phyloP scores from a whole-genome alignment of 2,329 filamentous ascomycete species.

The Pyrenophora graminea region DNA sequence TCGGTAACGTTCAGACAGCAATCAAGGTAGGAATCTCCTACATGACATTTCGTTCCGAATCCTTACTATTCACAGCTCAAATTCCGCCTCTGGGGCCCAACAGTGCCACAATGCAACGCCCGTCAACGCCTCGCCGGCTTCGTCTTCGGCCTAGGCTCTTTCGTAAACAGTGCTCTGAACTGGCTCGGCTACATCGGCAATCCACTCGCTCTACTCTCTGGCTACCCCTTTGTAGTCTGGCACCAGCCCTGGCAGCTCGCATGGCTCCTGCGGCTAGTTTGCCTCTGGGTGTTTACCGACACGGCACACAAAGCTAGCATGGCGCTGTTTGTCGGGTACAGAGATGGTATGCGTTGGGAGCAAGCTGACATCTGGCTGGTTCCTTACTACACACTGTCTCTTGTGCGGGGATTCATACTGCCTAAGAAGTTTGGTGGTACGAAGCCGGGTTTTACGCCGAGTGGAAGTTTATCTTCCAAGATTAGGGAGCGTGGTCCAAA shows the following conservation, averaged over 20 bases:
- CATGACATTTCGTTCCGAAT: neutral
- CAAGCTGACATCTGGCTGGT: neutral
- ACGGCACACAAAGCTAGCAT: neutral
- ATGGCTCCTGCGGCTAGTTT: neutral
- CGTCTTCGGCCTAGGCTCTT: constrained; percentile 5
- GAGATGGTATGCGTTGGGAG: constrained; percentile 2
- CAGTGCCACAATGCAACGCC: constrained; percentile 11
- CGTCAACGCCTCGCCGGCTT: constrained; percentile 14
- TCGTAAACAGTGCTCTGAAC: neutral
- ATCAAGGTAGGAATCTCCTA: constrained; percentile 13
- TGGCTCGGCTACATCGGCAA: neutral
- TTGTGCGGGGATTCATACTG: neutral
- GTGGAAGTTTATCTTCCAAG: neutral
- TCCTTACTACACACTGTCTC: neutral
- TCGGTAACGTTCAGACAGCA: constrained; percentile 25
- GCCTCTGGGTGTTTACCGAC: neutral
- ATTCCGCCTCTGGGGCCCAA: constrained; percentile 23
- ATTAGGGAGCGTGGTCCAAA: neutral
- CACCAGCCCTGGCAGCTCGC: neutral
- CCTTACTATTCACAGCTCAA: neutral
- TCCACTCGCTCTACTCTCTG: neutral
- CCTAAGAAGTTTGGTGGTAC: neutral
- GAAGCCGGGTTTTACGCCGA: neutral
- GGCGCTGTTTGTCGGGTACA: neutral
- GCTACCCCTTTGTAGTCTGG: constrained; percentile 3